Evolutionary conservation across 352 stramenopile genomes (phyloP), one percentile per base, ranked within the genome.

Genomic region (Phytophthora ohioensis): DNA sequence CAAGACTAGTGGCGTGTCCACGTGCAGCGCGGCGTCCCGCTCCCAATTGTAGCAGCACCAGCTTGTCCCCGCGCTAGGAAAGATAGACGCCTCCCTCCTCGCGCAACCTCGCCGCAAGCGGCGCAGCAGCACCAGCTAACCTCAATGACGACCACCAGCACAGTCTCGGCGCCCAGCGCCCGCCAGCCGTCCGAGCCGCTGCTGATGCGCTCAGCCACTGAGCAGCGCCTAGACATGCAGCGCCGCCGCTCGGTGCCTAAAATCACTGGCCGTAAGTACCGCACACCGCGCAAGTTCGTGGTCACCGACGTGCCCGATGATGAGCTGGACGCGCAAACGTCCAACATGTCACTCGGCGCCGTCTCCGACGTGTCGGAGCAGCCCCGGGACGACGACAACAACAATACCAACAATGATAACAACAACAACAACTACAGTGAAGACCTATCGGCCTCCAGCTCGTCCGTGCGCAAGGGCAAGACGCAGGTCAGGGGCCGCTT

Each of bases 401-500:
- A 58, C 32, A 59, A 53, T n/a, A 59, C n/a, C 30, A 55, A 41
- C 17, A 61, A 53, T 36, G 21, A 27, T 27, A 27, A 27, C 21
- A 27, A 27, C 21, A 62, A 42, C 36, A 54, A 66, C 15, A 65
- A 71, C 34, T 56, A 67, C 54, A 67, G 45, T 36, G 71, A 75
- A 64, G 70, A 69, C 32, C 31, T 69, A 4, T 43, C 57, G 31
- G 48, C 66, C 21, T 76, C 69, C 15, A 71, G 42, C 15, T 65
- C 43, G 30, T 78, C 52, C 15, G 45, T 62, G 52, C 79, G 80
- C 42, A 79, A 84, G 60, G 76, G 78, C 27, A 92, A 91, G 68
- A 94, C 84, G 51, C 83, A 91, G 58, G 73, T 92, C 13, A 84
- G 79, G 69, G 87, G 87, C 15, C 76, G 87, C n/a, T 94, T 94